Evolutionary conservation across 106 monocot species (phyloP).

Genomic region (Vanilla planifolia): DNA sequence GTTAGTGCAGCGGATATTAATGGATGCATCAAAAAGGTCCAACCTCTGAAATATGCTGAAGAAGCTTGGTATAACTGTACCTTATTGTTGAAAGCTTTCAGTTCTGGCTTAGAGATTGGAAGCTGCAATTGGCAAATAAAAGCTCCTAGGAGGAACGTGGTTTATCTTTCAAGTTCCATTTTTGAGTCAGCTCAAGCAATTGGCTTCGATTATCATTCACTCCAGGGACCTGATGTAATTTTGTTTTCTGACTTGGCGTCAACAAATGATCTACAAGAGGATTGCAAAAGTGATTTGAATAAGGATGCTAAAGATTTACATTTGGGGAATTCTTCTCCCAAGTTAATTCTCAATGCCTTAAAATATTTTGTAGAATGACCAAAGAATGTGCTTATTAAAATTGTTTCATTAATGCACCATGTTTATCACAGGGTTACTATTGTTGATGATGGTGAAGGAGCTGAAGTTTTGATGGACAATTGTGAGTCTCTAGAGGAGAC

Average conservation of each 20-base stretch:
- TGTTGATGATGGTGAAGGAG: constrained; percentile 24
- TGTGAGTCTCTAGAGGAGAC: constrained; percentile 52
- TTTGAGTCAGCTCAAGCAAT: constrained; percentile 54
- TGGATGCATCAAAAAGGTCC: constrained; percentile 61
- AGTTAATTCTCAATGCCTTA: constrained; percentile 15
- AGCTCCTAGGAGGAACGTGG: constrained; percentile 48
- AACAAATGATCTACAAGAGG: constrained; percentile 15
- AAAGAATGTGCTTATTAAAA: not conserved
- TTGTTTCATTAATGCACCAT: too few relatives aligned
- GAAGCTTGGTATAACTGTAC: constrained; percentile 70
- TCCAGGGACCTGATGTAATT: constrained; percentile 60
- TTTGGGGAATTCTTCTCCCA: not conserved
- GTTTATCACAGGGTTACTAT: constrained; percentile 14
- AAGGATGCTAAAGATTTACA: constrained; percentile 11
- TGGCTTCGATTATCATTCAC: constrained; percentile 49
- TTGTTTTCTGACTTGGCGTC: constrained; percentile 78
- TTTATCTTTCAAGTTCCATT: constrained; percentile 73
- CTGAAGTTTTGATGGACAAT: constrained; percentile 13
- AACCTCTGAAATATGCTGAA: constrained; percentile 67
- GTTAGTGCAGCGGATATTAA: constrained; percentile 68
- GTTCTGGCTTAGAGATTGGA: constrained; percentile 94
- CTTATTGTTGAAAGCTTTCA: constrained; percentile 66
- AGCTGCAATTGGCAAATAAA: constrained; percentile 82
- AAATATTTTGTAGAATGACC: not conserved
- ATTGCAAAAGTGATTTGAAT: constrained; percentile 2